Conservation (phyloP, 108 stramenopile genomes). For the Hondaea fermentalgiana region DNA sequence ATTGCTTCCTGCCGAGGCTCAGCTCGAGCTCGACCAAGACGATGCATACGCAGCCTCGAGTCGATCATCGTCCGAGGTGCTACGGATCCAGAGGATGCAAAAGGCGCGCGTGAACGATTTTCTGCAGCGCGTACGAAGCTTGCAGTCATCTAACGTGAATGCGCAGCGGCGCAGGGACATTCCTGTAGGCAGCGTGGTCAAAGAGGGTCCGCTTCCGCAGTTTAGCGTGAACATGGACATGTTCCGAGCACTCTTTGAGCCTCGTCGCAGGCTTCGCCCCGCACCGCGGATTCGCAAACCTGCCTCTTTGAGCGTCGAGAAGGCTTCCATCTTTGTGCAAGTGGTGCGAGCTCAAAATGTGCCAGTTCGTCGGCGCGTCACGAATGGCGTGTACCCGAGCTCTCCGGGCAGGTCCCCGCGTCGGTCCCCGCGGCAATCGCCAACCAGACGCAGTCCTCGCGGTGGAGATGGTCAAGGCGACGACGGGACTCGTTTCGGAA, state of each 20-base stretch:
- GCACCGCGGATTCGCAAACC: not conserved
- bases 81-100: not conserved
- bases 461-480: not conserved
- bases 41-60: not conserved
- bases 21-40: not conserved
- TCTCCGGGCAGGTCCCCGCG: not conserved
- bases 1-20: not conserved
- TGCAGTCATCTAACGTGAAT: not conserved
- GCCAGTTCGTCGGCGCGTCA: not conserved
- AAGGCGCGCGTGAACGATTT: constrained; percentile 1
- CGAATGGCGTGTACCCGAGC: not conserved
- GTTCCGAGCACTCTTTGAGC: not conserved
- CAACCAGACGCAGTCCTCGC: not conserved
- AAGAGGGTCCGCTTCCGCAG: not conserved
- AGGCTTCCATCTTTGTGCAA: constrained; percentile 23
- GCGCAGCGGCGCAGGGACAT: not conserved
- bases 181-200: not conserved
- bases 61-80: not conserved
- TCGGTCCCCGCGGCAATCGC: not conserved
- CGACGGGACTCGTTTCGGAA: not conserved
- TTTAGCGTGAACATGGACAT: not conserved
- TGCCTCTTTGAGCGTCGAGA: constrained; percentile 2
- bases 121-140: not conserved
- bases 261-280: constrained; percentile 3
- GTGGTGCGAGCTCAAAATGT: constrained; percentile 25